These are phyloP conservation scores for Lagenidium sp. DNA, from an alignment of 352 stramenopile genomes.

Conservation along the genomic window DNA sequence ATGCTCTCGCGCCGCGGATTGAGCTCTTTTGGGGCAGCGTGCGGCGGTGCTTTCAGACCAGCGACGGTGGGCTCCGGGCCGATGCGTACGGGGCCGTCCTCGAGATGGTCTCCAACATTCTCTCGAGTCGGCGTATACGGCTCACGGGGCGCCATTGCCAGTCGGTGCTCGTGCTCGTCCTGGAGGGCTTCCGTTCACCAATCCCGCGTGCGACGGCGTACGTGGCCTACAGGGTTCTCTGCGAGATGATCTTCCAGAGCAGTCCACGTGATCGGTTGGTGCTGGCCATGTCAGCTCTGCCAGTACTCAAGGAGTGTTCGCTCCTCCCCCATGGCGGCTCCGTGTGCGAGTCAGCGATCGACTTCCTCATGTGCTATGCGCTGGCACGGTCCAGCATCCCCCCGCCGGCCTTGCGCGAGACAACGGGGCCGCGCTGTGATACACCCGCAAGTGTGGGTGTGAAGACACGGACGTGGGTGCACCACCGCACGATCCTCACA, in stretches of 20 bases:
- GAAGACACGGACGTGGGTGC: constrained; percentile 10
- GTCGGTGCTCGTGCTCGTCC: constrained; percentile 25
- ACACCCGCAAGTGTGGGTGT: constrained; percentile 1
- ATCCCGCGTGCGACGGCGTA: constrained; percentile 52
- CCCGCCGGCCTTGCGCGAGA: constrained; percentile 19
- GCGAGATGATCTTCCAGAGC: constrained; percentile 48
- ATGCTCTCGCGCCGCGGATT: constrained; percentile 29
- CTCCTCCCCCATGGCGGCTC: no score
- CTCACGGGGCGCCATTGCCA: constrained; percentile 15
- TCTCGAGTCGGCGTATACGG: constrained; percentile 7
- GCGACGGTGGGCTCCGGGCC: constrained; percentile 48
- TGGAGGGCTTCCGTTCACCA: constrained; percentile 47
- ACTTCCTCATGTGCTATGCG: constrained; percentile 74
- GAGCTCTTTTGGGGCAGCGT: constrained; percentile 16
- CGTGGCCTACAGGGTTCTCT: constrained; percentile 55
- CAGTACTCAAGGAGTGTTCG: constrained; percentile 36
- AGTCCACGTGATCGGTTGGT: constrained; percentile 21
- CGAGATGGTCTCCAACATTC: constrained; percentile 46
- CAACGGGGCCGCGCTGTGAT: neutral
- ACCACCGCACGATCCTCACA: constrained; percentile 13
- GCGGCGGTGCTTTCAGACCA: constrained; percentile 28
- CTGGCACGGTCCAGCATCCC: constrained; percentile 35
- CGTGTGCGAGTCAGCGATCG: constrained; percentile 59
- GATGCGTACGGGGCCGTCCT: constrained; percentile 57
- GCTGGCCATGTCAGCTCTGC: constrained; percentile 40